These are phyloP conservation scores for Celoporthe dispersa DNA, from an alignment of 2,329 filamentous ascomycete species.

Conservation along the genomic window DNA sequence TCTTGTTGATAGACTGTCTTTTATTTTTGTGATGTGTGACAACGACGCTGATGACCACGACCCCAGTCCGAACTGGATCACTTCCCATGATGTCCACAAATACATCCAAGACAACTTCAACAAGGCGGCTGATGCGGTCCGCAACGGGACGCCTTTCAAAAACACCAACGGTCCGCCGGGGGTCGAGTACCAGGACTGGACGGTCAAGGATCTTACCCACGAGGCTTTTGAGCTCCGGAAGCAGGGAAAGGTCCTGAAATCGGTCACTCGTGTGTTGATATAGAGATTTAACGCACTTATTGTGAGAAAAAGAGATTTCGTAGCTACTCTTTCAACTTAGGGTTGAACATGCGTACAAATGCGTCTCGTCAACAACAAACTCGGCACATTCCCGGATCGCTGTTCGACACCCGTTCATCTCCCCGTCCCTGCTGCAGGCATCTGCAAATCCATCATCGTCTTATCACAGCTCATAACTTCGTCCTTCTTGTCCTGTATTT, in stretches of 20 bases:
- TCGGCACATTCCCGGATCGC: too few relatives aligned
- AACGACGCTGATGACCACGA: not conserved
- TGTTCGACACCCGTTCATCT: too few relatives aligned
- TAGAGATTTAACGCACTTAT: too few relatives aligned
- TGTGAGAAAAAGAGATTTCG: too few relatives aligned
- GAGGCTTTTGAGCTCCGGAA: not conserved
- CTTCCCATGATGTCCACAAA: not conserved
- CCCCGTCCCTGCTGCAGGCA: too few relatives aligned
- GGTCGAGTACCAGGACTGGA: not conserved
- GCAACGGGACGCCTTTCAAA: not conserved
- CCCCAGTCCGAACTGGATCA: not conserved
- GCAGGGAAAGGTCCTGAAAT: not conserved
- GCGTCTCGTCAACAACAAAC: too few relatives aligned
- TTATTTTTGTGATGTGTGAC: not conserved
- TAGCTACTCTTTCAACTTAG: too few relatives aligned
- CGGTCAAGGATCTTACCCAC: not conserved
- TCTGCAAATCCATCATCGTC: too few relatives aligned
- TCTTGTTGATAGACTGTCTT: not conserved
- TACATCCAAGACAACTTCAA: not conserved
- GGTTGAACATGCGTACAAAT: too few relatives aligned
- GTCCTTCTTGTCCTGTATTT: too few relatives aligned
- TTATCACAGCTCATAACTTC: too few relatives aligned
- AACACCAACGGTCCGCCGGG: not conserved
- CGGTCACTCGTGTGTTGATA: not conserved
- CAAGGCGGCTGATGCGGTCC: not conserved